Evolutionary conservation across 2,329 filamentous ascomycete genomes (phyloP).

Genomic region (Chrysoporthe puriensis): DNA sequence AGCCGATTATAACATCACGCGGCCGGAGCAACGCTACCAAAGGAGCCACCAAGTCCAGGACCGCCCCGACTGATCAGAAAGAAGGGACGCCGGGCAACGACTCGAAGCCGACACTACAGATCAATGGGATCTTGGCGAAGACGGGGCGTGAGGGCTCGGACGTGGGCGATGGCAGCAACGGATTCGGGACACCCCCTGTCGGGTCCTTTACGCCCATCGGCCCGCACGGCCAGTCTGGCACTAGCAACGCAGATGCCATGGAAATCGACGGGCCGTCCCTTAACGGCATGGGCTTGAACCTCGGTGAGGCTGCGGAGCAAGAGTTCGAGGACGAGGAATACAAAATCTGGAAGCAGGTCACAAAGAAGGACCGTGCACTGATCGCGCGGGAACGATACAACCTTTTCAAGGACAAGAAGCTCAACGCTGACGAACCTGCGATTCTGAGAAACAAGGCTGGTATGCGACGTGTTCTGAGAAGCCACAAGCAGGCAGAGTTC

Average conservation of each 20-base stretch:
- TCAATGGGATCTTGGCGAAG: slow-evolving; percentile 65
- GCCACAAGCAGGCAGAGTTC: slow-evolving; percentile 70
- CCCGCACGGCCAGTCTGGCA: slow-evolving; percentile 36
- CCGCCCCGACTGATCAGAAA: slow-evolving; percentile 71
- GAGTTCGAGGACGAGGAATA: slow-evolving; percentile 90
- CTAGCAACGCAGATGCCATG: slow-evolving; percentile 81
- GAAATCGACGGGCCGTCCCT: slow-evolving; percentile 81
- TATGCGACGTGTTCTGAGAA: slow-evolving; percentile 86
- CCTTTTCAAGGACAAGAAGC: slow-evolving; percentile 80
- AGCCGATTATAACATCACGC: slow-evolving; percentile 96
- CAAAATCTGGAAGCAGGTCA: slow-evolving; percentile 98
- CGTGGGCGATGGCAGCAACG: slow-evolving; percentile 77
- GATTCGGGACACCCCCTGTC: slow-evolving; percentile 80
- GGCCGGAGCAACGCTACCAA: slow-evolving; percentile 86
- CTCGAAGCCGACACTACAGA: slow-evolving; percentile 71
- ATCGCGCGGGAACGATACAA: slow-evolving; percentile 84
- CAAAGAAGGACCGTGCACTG: slow-evolving; percentile 89
- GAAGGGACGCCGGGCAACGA: slow-evolving; percentile 80
- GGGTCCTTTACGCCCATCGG: slow-evolving; percentile 42
- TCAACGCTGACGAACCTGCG: slow-evolving; percentile 87
- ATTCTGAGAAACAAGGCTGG: slow-evolving; percentile 81
- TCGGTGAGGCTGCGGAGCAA: slow-evolving; percentile 72
- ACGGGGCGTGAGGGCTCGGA: slow-evolving; percentile 75
- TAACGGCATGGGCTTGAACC: slow-evolving; percentile 65
- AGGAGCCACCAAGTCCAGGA: slow-evolving; percentile 76